Evolutionary conservation across 768 basidiomycete genomes (phyloP).

Genomic region (Podaxis mareebaensis): DNA sequence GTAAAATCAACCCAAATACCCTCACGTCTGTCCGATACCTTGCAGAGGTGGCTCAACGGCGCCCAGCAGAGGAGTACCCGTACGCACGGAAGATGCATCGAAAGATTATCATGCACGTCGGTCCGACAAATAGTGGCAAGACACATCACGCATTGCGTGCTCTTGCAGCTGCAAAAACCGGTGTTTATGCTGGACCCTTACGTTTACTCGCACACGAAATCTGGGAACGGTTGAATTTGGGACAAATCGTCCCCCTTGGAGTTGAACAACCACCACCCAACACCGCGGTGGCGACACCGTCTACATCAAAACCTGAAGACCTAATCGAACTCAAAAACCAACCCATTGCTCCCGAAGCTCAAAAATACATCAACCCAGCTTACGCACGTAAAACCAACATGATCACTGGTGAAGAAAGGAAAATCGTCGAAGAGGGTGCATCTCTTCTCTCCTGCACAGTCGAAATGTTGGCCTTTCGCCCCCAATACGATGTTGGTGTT

Average conservation of each 20-base stretch:
- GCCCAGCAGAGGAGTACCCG: slow-evolving; percentile 48
- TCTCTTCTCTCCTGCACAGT: slow-evolving; percentile 82
- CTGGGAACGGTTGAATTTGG: slow-evolving; percentile 87
- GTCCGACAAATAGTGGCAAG: slow-evolving; percentile 97
- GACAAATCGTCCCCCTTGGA: slow-evolving; percentile 80
- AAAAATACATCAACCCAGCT: slow-evolving; percentile 41
- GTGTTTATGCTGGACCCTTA: slow-evolving; percentile 89
- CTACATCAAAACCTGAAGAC: slow-evolving; percentile 18
- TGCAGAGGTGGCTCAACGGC: not conserved
- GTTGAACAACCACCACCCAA: slow-evolving; percentile 31
- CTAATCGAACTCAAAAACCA: not conserved
- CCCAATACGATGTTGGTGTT: slow-evolving; percentile 75
- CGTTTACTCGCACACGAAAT: slow-evolving; percentile 95
- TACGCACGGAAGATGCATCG: slow-evolving; percentile 62
- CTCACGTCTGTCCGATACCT: not conserved
- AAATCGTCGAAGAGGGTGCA: slow-evolving; percentile 59
- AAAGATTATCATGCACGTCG: slow-evolving; percentile 92
- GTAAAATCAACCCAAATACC: not conserved
- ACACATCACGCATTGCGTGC: slow-evolving; percentile 92
- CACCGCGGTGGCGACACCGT: slow-evolving; percentile 14
- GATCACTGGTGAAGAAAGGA: slow-evolving; percentile 88
- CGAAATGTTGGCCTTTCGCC: slow-evolving; percentile 72
- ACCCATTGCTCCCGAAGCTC: slow-evolving; percentile 1
- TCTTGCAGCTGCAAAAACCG: slow-evolving; percentile 69
- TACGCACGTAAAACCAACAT: slow-evolving; percentile 78